Evolutionary conservation across 306 rosid species (phyloP).

Genomic region (Glycine tomentella): DNA sequence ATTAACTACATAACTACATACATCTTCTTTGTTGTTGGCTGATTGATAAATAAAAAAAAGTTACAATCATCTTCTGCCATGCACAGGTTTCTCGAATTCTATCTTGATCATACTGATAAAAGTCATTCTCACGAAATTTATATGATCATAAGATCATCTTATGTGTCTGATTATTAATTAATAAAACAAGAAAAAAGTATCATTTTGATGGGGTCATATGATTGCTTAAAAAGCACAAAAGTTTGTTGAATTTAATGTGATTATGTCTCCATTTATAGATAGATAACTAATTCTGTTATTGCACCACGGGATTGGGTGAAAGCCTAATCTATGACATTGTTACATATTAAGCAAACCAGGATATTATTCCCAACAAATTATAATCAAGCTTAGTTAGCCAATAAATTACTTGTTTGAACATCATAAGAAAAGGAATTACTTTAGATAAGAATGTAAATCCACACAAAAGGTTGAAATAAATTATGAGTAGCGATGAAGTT

Average conservation of each 20-base stretch:
- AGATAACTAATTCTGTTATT: background rate
- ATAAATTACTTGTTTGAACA: too few species aligned
- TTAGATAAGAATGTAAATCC: constrained; percentile 17
- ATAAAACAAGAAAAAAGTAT: background rate
- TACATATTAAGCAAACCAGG: background rate
- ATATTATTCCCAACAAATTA: background rate
- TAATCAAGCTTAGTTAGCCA: too few species aligned
- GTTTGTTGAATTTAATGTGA: constrained; percentile 20
- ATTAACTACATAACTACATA: background rate
- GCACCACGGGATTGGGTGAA: background rate
- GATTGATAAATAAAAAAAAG: too few species aligned
- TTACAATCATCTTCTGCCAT: constrained; percentile 19
- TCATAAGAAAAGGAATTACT: too few species aligned
- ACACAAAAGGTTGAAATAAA: constrained; percentile 28
- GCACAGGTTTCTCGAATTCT: constrained; percentile 20
- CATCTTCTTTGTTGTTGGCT: too few species aligned
- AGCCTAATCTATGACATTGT: background rate
- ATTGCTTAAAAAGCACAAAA: background rate
- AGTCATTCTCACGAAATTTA: background rate
- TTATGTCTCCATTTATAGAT: background rate
- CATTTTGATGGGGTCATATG: constrained; percentile 8
- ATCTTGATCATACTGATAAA: constrained; percentile 19
- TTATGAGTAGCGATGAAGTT: constrained; percentile 3
- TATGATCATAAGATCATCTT: constrained; percentile 2
- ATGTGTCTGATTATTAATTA: background rate